These are phyloP conservation scores for Amaranthus palmeri DNA, from an alignment of 148 eudicot species.

Conservation along the genomic window DNA sequence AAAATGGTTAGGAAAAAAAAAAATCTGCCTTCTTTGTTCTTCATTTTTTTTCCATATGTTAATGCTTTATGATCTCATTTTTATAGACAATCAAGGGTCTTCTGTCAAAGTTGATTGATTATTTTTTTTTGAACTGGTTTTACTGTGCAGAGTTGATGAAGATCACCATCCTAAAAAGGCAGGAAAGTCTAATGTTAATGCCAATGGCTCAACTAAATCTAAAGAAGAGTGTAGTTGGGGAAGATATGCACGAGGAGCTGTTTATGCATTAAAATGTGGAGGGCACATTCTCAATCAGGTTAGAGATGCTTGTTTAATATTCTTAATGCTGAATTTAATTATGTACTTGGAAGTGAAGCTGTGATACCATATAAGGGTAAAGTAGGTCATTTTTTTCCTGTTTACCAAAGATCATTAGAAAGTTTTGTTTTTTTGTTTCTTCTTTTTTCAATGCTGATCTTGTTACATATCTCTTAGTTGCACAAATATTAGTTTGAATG, in stretches of 20 bases:
- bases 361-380: too few relatives aligned
- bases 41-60: neutral
- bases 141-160: slow-evolving; percentile 61
- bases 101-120: neutral
- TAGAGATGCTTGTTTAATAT: neutral
- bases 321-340: neutral
- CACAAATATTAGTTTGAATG: neutral
- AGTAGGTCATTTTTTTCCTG: too few relatives aligned
- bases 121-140: slow-evolving; percentile 2
- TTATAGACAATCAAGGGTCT: neutral
- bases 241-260: slow-evolving; percentile 84
- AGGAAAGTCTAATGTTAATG: slow-evolving; percentile 34
- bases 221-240: slow-evolving; percentile 79
- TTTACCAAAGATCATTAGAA: too few relatives aligned
- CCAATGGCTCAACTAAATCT: slow-evolving; percentile 32
- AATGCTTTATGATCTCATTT: neutral
- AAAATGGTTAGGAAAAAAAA: too few relatives aligned
- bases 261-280: slow-evolving; percentile 73
- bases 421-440: neutral
- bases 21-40: neutral
- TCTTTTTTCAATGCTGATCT: neutral
- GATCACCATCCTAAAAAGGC: slow-evolving; percentile 38
- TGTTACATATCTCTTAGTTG: too few relatives aligned
- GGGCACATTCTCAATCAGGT: slow-evolving; percentile 72
- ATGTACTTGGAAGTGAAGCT: neutral